Base-by-base conservation (phyloP, 2,329 filamentous ascomycete genomes). In the Orbilia javanica region DNA sequence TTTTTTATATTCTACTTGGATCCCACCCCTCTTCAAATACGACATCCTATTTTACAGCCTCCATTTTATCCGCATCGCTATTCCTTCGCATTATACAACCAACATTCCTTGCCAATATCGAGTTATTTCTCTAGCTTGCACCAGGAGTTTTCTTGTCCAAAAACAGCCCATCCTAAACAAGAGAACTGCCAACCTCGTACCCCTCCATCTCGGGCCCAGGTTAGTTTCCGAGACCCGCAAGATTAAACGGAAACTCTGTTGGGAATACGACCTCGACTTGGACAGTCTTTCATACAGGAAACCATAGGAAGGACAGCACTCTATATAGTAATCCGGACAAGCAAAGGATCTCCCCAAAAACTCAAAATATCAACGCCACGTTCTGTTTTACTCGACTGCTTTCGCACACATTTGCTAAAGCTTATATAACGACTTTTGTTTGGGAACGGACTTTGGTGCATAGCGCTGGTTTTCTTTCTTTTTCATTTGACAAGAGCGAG, bases 391-490 rank as follows among this genome's bases (percentile, higher is more conserved):
- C 74, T 78, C 52, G 62, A 72, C 67, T 78, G 74, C 67, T 72
- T 78, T 72, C 74, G 62, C 74, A 72, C 67, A 72, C 67, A 42
- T 34, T 55, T 48, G 52, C 62, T 78, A 46, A 78, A 78, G 67
- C 50, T 78, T 78, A 78, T 78, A 72, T 71, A 67, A 71, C 74
- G 74, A 72, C 53, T 68, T 63, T 64, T 78, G 67, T 67, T 78
- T 78, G 74, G 74, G 53, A 78, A 78, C 74, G 67, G 74, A 68
- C 36, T 71, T 72, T 67, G 74, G 67, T 78, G 74, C 74, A 78
- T 78, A 78, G 74, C 67, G 74, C 74, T 68, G 74, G 67, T 68
- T 78, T 78, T 78, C 39, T 78, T 78, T 78, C 66, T 72, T 78
- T 78, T 78, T 78, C 66, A 64, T 72, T 46, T 67, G 67, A 48